Evolutionary conservation across 1,284 basidiomycete genomes (phyloP).

Genomic region (Marasmius fiardii): DNA sequence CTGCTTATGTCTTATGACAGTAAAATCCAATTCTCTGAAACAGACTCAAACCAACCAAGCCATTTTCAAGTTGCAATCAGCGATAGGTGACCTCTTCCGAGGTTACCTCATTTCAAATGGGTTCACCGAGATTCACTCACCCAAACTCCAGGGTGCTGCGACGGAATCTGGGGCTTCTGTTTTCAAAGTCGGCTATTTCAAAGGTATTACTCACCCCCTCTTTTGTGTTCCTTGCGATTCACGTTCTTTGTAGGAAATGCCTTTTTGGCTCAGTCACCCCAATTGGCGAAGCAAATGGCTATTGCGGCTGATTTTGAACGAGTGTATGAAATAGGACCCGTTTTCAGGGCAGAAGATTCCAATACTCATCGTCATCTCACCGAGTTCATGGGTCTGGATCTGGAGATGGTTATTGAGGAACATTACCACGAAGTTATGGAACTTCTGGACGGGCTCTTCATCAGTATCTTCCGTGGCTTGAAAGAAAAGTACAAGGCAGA

Average conservation of each 20-base stretch:
- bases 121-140: slow-evolving; percentile 96
- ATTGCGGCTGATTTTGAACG: slow-evolving; percentile 98
- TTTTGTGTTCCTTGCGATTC: not conserved
- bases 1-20: slow-evolving; percentile 2
- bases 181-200: slow-evolving; percentile 98
- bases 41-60: slow-evolving; percentile 96
- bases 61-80: slow-evolving; percentile 91
- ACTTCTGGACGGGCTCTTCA: slow-evolving; percentile 79
- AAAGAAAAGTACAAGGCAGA: slow-evolving; percentile 76
- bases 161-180: slow-evolving; percentile 97
- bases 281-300: slow-evolving; percentile 98
- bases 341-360: slow-evolving; percentile 98
- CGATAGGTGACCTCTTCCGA: slow-evolving; percentile 87
- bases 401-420: slow-evolving; percentile 98
- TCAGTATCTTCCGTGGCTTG: slow-evolving; percentile 81
- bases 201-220: slow-evolving; percentile 44
- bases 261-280: slow-evolving; percentile 95
- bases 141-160: slow-evolving; percentile 95
- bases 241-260: slow-evolving; percentile 59
- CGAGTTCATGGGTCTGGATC: slow-evolving; percentile 98
- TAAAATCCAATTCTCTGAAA: slow-evolving; percentile 13
- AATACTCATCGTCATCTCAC: slow-evolving; percentile 99
- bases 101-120: slow-evolving; percentile 74
- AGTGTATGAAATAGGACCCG: slow-evolving; percentile 95
- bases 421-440: slow-evolving; percentile 98